Percentiles rank a stretch among this genome's conserved stretches.
Evolutionary conservation across 495 filamentous ascomycete genomes (phyloP).

Genomic region (Immersiella caudata): DNA sequence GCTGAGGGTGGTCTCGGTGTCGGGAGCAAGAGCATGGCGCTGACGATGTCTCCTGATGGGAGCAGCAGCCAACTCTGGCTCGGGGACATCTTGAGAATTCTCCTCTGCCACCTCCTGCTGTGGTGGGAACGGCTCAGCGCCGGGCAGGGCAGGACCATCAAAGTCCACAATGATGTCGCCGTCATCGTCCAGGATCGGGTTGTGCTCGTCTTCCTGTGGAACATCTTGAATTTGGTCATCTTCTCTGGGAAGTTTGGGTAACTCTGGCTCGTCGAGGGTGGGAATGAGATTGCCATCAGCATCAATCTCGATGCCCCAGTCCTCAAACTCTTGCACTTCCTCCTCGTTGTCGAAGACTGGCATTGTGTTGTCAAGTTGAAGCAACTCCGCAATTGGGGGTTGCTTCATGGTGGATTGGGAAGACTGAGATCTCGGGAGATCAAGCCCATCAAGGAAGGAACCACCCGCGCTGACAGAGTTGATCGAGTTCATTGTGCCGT

Average conservation of each 20-base stretch:
- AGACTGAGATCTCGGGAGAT: constrained; percentile 30
- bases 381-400: constrained; percentile 25
- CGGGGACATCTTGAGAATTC: background rate
- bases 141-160: constrained; percentile 15
- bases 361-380: constrained; percentile 26
- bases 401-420: constrained; percentile 1
- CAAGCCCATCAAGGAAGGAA: constrained; percentile 28
- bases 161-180: constrained; percentile 31
- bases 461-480: constrained; percentile 22
- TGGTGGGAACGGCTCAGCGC: constrained; percentile 12
- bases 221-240: constrained; percentile 1
- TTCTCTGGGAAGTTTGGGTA: constrained; percentile 38
- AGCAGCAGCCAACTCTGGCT: background rate
- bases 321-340: constrained; percentile 30
- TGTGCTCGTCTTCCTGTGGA: constrained; percentile 11
- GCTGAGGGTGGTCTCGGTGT: background rate
- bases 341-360: constrained; percentile 35
- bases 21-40: background rate
- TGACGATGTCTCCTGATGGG: background rate
- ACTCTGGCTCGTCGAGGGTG: constrained; percentile 38
- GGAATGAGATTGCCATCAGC: constrained; percentile 42
- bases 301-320: constrained; percentile 49
- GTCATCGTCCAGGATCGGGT: constrained; percentile 22
- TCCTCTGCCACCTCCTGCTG: constrained; percentile 20
- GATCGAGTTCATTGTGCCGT: constrained; percentile 9